Conservation (phyloP, 2,329 filamentous ascomycete species). For the Botrytis elliptica region DNA sequence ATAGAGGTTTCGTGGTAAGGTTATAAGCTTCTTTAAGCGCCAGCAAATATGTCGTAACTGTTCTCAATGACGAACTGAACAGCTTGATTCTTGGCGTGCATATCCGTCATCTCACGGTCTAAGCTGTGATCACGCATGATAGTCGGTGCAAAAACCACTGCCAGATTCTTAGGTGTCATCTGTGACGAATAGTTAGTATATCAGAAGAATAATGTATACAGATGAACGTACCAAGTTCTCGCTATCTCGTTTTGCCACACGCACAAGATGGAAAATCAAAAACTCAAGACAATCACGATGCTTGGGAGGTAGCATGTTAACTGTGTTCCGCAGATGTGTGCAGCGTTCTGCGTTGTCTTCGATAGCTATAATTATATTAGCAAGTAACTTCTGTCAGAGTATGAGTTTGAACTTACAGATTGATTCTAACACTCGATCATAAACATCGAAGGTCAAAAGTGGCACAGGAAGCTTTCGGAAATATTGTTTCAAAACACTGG, state of each 20-base stretch:
- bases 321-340: slow-evolving; percentile 67
- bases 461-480: slow-evolving; percentile 90
- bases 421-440: slow-evolving; percentile 83
- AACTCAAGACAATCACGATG: slow-evolving; percentile 92
- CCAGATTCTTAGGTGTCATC: slow-evolving; percentile 96
- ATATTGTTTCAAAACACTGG: slow-evolving; percentile 94
- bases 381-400: not conserved
- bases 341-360: slow-evolving; percentile 66
- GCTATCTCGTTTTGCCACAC: slow-evolving; percentile 77
- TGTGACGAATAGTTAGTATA: slow-evolving; percentile 42
- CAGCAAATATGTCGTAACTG: slow-evolving; percentile 72
- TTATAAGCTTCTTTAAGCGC: slow-evolving; percentile 19
- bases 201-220: not conserved
- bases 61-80: slow-evolving; percentile 94
- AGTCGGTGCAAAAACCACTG: slow-evolving; percentile 95
- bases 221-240: slow-evolving; percentile 73
- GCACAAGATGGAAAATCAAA: slow-evolving; percentile 86
- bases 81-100: slow-evolving; percentile 87
- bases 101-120: slow-evolving; percentile 93
- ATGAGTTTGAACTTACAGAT: slow-evolving; percentile 54
- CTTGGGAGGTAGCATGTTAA: slow-evolving; percentile 75
- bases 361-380: slow-evolving; percentile 52
- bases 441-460: slow-evolving; percentile 87
- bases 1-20: slow-evolving; percentile 5
- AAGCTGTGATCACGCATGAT: slow-evolving; percentile 91